Evolutionary conservation across 2,329 filamentous ascomycete species (phyloP), one percentile per base, ranked within the genome.

Genomic region (Fusarium sp.): DNA sequence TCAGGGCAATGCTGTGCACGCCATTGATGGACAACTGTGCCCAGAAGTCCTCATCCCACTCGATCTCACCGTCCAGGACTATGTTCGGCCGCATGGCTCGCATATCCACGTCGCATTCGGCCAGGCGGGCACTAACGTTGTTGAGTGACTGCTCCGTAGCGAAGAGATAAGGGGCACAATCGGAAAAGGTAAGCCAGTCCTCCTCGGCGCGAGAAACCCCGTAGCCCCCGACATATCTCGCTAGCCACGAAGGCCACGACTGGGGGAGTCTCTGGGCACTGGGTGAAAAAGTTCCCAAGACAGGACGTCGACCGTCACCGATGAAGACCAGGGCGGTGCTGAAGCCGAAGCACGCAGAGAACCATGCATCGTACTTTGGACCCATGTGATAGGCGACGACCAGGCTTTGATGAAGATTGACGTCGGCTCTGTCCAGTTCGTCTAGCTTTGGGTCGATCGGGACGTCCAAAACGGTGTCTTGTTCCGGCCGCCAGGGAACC

Each of bases 41-140:
- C 93, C 92, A 95, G 78, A 88, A 94, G 79, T 95, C 93, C 80
- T 95, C 93, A 14, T 92, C 91, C 79, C 89, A 95, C 1, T 89
- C 83, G 11, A 82, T 80, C 6, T 89, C 86, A 4, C 90, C 91
- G 40, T 89, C 88, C 2, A 94, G 82, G 2, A 95, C 90, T 56
- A 95, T 88, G 79, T 94, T 95, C 1, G 93, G 92, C 38, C 93
- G 89, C 80, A 94, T 93, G 76, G 92, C 93, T 42, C 87, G 88
- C 79, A 93, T 89, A 62, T 92, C 90, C 83, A 93, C 78, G 34
- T 86, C 81, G 14, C 82, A 84, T 0, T 83, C 83, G 0, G 86
- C 83, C 7, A 94, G 81, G 5, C 91, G 87, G 7, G 80, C 79
- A 37, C 89, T 90, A 56, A 97, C 89, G 75, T 93, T 87, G 22